Percentiles rank a stretch among this genome's conserved stretches.
Conservation (phyloP, 306 rosid species). For the Trichosanthes truncata region DNA sequence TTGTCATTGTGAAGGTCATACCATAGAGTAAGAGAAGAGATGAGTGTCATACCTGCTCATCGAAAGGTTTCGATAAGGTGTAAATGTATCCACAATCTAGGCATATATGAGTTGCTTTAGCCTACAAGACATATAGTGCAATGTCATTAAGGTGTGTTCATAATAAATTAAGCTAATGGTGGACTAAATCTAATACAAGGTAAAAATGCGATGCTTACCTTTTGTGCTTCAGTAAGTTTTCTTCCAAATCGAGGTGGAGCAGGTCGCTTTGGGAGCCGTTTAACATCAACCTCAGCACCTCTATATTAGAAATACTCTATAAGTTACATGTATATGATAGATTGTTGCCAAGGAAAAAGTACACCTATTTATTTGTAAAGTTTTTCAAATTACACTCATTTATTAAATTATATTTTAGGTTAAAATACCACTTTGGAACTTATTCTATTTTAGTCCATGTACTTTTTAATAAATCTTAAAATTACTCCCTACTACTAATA, state of each 20-base stretch:
- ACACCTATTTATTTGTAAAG: too few species aligned
- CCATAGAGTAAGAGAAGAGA: background rate
- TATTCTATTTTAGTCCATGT: too few species aligned
- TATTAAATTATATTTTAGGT: too few species aligned
- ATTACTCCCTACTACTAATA: too few species aligned
- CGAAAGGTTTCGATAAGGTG: constrained; percentile 71
- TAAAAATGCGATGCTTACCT: constrained; percentile 31
- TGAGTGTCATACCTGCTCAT: constrained; percentile 49
- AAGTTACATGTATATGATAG: background rate
- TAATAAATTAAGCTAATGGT: background rate
- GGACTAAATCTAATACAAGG: background rate
- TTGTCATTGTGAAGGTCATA: background rate
- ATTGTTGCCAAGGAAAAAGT: too few species aligned
- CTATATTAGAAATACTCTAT: constrained; percentile 17
- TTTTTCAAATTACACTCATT: too few species aligned
- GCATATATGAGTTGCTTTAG: constrained; percentile 96
- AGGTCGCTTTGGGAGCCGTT: constrained; percentile 73
- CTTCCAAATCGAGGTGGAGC: constrained; percentile 93
- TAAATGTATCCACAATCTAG: constrained; percentile 90
- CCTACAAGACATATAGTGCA: constrained; percentile 36
- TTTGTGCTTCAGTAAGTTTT: constrained; percentile 71
- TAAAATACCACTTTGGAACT: too few species aligned
- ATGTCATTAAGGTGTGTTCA: background rate
- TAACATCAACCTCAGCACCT: constrained; percentile 82
- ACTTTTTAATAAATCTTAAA: too few species aligned